phyloP scores from a whole-genome alignment of 768 basidiomycete species.

The Lactarius evosmus region DNA sequence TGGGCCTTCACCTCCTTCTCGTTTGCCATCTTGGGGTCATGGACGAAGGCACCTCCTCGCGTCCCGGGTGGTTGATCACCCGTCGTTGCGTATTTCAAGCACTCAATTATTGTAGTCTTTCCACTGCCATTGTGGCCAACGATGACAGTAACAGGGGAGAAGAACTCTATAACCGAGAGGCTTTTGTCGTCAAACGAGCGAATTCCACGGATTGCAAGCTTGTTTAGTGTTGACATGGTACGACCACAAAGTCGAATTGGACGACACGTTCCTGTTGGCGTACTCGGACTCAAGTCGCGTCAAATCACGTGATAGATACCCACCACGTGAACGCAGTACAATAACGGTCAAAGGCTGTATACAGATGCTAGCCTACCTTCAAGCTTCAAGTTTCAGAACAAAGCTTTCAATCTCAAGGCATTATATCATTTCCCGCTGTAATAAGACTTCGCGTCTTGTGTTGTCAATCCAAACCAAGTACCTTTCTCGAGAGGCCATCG shows the following conservation, averaged over 20 bases:
- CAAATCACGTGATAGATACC: constrained; percentile 4
- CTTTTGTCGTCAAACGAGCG: constrained; percentile 96
- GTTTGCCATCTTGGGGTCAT: constrained; percentile 99
- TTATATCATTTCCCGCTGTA: no score
- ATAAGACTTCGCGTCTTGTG: no score
- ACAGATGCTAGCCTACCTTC: no score
- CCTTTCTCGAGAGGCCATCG: background rate
- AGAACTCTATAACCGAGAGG: constrained; percentile 93
- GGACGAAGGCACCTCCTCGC: constrained; percentile 96
- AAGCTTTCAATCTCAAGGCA: no score
- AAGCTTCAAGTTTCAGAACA: no score
- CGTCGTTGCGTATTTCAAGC: constrained; percentile 97
- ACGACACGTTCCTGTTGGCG: background rate
- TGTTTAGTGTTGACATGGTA: constrained; percentile 79
- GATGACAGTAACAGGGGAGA: constrained; percentile 95
- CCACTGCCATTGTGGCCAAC: constrained; percentile 98
- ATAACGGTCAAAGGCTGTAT: no score
- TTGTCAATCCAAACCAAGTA: background rate
- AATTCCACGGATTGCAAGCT: constrained; percentile 91
- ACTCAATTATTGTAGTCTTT: constrained; percentile 99
- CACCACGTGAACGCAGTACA: constrained; percentile 6
- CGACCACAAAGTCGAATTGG: constrained; percentile 5
- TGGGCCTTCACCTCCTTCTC: constrained; percentile 99
- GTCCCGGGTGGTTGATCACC: constrained; percentile 98
- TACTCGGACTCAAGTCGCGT: background rate